Percentiles rank a stretch among this genome's conserved stretches.
phyloP scores from a whole-genome alignment of 768 basidiomycete species.

The Phanerochaete sordida region DNA sequence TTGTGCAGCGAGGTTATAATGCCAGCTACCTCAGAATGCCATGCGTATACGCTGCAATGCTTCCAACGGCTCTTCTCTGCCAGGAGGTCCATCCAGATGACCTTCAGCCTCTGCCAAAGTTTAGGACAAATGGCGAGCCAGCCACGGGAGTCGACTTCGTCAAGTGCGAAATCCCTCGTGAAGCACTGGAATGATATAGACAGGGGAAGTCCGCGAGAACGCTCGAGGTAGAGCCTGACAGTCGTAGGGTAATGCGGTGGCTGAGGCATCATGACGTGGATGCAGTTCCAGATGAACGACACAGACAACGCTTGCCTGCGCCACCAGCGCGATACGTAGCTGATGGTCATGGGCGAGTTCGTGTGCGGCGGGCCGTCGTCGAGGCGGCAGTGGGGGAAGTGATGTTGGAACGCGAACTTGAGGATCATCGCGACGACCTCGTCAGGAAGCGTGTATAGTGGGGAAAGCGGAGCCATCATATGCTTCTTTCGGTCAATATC shows the following conservation, averaged over 20 bases:
- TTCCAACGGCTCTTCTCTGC: neutral
- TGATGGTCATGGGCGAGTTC: conserved; percentile 1
- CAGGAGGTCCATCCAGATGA: neutral
- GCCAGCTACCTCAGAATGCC: neutral
- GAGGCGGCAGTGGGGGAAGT: conserved; percentile 5
- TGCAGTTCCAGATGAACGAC: conserved; percentile 5
- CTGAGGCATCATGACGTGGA: neutral
- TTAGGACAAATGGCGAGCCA: neutral
- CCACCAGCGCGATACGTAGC: conserved; percentile 5
- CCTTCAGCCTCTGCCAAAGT: neutral
- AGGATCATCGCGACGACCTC: neutral
- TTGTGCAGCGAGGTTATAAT: neutral
- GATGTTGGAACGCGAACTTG: neutral
- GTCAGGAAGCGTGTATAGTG: neutral
- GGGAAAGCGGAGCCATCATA: neutral
- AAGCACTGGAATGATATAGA: neutral
- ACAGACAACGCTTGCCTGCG: neutral
- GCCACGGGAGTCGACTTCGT: neutral
- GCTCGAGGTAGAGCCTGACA: neutral
- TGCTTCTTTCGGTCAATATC: neutral
- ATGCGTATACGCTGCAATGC: neutral
- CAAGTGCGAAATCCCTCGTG: neutral
- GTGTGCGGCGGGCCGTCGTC: neutral
- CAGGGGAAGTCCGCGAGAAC: neutral
- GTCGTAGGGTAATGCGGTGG: neutral